phyloP scores from a whole-genome alignment of 1,139 yeast genomes.

The Suhomyces bribrorum region DNA sequence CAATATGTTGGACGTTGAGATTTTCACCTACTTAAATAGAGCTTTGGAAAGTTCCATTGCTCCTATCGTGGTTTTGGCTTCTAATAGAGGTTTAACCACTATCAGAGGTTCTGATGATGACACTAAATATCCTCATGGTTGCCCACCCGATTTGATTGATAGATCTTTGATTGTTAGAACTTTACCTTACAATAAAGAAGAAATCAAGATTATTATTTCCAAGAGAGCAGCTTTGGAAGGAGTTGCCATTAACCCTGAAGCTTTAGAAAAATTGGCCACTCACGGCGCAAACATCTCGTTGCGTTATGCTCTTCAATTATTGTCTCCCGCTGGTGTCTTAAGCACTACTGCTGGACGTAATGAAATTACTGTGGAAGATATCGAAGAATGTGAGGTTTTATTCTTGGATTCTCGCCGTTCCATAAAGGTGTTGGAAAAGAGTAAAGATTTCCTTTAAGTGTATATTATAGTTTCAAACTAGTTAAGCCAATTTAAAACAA shows the following conservation, averaged over 20 bases:
- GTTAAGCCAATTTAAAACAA: constrained; percentile 1
- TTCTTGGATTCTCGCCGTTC: constrained; percentile 91
- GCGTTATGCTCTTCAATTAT: constrained; percentile 86
- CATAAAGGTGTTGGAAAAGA: constrained; percentile 67
- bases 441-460: constrained; percentile 48
- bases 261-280: constrained; percentile 69
- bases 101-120: constrained; percentile 84
- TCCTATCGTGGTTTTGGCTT: constrained; percentile 92
- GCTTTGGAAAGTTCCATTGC: constrained; percentile 92
- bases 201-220: constrained; percentile 76
- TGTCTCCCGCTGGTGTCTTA: constrained; percentile 87
- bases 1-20: constrained; percentile 95
- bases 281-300: constrained; percentile 77
- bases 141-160: constrained; percentile 93
- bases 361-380: constrained; percentile 68
- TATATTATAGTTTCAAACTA: constrained; percentile 2
- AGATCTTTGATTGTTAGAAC: constrained; percentile 90
- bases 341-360: constrained; percentile 72
- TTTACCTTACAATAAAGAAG: constrained; percentile 79
- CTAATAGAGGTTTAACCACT: constrained; percentile 90
- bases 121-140: constrained; percentile 85
- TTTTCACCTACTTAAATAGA: constrained; percentile 89
- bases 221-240: constrained; percentile 80
- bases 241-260: constrained; percentile 61
- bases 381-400: constrained; percentile 82